phyloP scores from a whole-genome alignment of 2,329 filamentous ascomycete species.

The Aspergillus calidoustus region DNA sequence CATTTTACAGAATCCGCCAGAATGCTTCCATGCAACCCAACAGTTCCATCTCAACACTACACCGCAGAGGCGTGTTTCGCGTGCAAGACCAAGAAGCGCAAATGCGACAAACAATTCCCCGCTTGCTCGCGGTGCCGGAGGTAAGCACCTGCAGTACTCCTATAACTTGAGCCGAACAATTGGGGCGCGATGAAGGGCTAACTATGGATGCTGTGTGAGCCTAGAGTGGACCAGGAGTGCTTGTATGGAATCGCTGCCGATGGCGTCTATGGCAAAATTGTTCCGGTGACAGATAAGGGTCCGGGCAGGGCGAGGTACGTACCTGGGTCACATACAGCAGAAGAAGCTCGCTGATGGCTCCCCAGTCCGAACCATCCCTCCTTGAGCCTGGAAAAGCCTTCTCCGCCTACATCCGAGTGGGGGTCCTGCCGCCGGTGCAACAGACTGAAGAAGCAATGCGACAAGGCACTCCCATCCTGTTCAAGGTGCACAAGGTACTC shows the following conservation, averaged over 20 bases:
- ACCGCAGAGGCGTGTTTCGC: background rate
- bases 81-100: background rate
- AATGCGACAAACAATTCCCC: background rate
- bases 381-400: background rate
- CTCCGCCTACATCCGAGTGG: background rate
- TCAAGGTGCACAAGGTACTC: background rate
- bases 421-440: background rate
- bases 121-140: slow-evolving; percentile 1
- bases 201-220: no score
- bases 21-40: background rate
- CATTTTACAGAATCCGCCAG: background rate
- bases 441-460: background rate
- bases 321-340: no score
- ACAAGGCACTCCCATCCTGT: background rate
- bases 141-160: background rate
- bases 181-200: no score
- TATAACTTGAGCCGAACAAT: no score
- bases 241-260: background rate
- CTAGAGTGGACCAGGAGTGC: background rate
- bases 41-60: background rate
- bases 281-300: background rate
- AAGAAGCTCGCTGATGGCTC: background rate
- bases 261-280: background rate
- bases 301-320: background rate
- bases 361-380: background rate